Percentiles rank a stretch among this genome's conserved stretches.
Conservation (phyloP, 306 rosid species). For the Albizia julibrissin region DNA sequence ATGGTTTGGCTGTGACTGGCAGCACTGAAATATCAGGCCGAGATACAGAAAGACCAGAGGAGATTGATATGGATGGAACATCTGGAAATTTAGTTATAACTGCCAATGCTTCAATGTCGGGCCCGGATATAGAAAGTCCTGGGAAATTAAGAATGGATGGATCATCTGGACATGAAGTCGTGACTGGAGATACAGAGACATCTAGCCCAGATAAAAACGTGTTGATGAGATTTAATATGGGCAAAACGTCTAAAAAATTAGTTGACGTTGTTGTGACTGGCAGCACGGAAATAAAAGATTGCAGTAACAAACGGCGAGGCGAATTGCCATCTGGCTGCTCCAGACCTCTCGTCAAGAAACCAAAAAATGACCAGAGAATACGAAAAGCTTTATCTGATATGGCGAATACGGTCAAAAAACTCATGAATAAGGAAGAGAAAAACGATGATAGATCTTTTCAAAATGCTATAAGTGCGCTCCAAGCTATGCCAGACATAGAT, state of each 20-base stretch:
- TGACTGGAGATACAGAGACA: conserved; percentile 23
- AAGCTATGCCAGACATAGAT: conserved; percentile 64
- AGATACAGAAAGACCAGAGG: conserved; percentile 41
- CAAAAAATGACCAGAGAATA: conserved; percentile 41
- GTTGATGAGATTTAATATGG: conserved; percentile 1
- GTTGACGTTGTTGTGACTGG: conserved; percentile 26
- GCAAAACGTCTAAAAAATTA: conserved; percentile 31
- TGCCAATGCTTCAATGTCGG: conserved; percentile 28
- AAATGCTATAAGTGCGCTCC: conserved; percentile 67
- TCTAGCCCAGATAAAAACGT: conserved; percentile 34
- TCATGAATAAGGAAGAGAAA: conserved; percentile 45
- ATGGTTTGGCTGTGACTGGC: conserved; percentile 33
- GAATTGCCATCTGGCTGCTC: conserved; percentile 12
- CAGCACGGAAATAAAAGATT: conserved; percentile 19
- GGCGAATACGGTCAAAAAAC: conserved; percentile 56
- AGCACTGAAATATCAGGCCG: conserved; percentile 37
- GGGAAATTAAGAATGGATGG: background rate
- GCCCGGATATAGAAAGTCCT: conserved; percentile 34
- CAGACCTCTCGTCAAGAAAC: conserved; percentile 27
- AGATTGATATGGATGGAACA: conserved; percentile 24
- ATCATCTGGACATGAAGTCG: conserved; percentile 18
- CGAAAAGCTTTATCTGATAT: conserved; percentile 57
- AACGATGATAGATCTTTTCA: conserved; percentile 39
- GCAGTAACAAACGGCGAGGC: conserved; percentile 43
- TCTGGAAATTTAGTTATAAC: conserved; percentile 26